Evolutionary conservation across 441 rosid species (phyloP), one percentile per base, ranked within the genome.

Genomic region (Eugenia klotzschiana): DNA sequence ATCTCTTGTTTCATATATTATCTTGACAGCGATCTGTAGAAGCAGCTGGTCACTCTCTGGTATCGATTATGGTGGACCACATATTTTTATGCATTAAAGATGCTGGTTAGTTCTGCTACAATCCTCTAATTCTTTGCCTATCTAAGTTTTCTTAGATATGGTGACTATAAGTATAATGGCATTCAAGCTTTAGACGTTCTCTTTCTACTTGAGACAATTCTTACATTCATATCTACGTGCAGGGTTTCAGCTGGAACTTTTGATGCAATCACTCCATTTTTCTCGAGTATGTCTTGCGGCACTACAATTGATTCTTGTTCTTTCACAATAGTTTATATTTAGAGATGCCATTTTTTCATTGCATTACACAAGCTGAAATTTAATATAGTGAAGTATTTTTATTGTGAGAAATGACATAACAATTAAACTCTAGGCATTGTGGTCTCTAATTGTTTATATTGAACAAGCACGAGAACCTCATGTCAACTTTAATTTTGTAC

Each of bases 181-280:
- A 64, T 37, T 79, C 53, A 49, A 53, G 51, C 41, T 73, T 80
- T 11, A 49, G 10, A 80, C 81, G 26, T 83, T 87, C 69, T 46
- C 33, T 82, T 55, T 85, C 57, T 27, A 50, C 85, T 83, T 85
- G 26, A 58, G 25, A 37, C 20, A 20, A 69, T 69, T 69, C 46
- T 69, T 69, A 33, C 77, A 33, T 69, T 9, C 46, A 69, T 69
- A 73, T 87, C 83, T 88, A 27, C 72, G 79, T 90, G 93, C 97
- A 97, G 99, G 95, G 81, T 97, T 95, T 87, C 98, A 91, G 91
- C 98, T 97, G 86, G 99, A 97, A 80, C 93, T 97, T 87, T 86
- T 97, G 89, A 91, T 97, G 98, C 98, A 97, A 87, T 94, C 98
- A 51, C 94, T 97, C 83, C 86, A 89, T 83, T 97, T 97, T 91